Conservation (phyloP, 768 basidiomycete species). For the Rhodotorula toruloides region DNA sequence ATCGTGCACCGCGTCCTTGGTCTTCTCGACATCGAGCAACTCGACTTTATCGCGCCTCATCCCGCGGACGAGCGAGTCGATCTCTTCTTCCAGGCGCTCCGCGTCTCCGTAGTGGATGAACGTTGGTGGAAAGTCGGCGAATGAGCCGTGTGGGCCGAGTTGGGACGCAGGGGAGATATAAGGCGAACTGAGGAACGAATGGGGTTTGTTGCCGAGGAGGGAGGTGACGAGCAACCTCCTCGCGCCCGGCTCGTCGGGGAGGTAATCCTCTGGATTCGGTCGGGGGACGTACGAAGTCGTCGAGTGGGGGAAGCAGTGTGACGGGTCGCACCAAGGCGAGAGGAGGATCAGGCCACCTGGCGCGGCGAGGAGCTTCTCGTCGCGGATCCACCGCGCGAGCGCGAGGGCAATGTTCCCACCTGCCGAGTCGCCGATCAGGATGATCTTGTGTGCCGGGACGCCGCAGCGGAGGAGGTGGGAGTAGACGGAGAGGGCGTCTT, state of each 20-base stretch:
- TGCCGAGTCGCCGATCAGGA: conserved; percentile 69
- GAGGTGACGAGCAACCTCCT: conserved; percentile 30
- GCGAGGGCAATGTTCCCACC: conserved; percentile 63
- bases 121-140: conserved; percentile 23
- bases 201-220: conserved; percentile 31
- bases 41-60: conserved; percentile 19
- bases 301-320: conserved; percentile 30
- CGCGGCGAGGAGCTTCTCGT: conserved; percentile 11
- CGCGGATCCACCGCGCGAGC: conserved; percentile 44
- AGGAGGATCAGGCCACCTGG: conserved; percentile 26
- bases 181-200: conserved; percentile 18
- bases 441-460: conserved; percentile 51
- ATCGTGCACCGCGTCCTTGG: conserved; percentile 30
- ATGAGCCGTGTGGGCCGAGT: conserved; percentile 25
- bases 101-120: conserved; percentile 37
- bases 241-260: conserved; percentile 30
- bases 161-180: conserved; percentile 35
- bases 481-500: conserved; percentile 72
- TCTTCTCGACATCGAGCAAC: conserved; percentile 24
- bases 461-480: conserved; percentile 55
- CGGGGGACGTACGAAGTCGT: conserved; percentile 21
- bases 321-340: conserved; percentile 19
- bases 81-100: conserved; percentile 33
- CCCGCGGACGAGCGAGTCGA: conserved; percentile 22
- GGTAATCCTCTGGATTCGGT: conserved; percentile 35